Base-by-base conservation (phyloP, 306 rosid genomes). In the Fragaria vesca region DNA sequence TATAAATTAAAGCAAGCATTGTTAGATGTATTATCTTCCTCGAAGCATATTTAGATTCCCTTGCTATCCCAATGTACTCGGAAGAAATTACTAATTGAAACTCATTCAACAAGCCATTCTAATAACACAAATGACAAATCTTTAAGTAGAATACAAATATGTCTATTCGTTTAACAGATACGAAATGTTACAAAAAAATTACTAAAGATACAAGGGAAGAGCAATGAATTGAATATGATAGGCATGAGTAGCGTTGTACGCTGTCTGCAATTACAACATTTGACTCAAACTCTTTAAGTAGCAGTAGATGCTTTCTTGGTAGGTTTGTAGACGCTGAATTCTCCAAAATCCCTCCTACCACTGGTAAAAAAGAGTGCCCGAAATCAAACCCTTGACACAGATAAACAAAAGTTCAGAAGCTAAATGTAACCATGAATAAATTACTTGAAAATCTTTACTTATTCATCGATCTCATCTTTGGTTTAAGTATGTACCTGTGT, bases 271-370 rank as follows among this genome's bases (percentile, higher is more conserved):
- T 20, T 6, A 61, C 17, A 21, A n/a, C 24, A 24, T 36, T 9
- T 6, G 69, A 61, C 28, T 61, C 58, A 79, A 76, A 66, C 46
- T 66, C 46, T 70, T 73, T 55, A 36, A 63, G 50, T 15, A 24
- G 78, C n/a, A 47, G 72, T 62, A 47, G 76, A 73, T 32, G 42
- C 78, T 77, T 82, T 81, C 67, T 83, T 86, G n/a, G 57, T 78
- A 73, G 90, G 91, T 73, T 87, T 92, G 89, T 91, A 91, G 50
- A 93, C 93, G 32, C 97, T 95, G 82, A 85, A 92, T 38, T 93
- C 91, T 5, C 99, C 99, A 2, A 89, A 93, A 82, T 90, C 97
- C 80, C 99, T 89, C 75, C 90, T 82, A 82, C 97, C 99, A 85
- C 97, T 91, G 96, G 82, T 84, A 86, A 81, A 83, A 79, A 86